phyloP scores from a whole-genome alignment of 2,329 filamentous ascomycete species.

The Xylariaceae sp. region DNA sequence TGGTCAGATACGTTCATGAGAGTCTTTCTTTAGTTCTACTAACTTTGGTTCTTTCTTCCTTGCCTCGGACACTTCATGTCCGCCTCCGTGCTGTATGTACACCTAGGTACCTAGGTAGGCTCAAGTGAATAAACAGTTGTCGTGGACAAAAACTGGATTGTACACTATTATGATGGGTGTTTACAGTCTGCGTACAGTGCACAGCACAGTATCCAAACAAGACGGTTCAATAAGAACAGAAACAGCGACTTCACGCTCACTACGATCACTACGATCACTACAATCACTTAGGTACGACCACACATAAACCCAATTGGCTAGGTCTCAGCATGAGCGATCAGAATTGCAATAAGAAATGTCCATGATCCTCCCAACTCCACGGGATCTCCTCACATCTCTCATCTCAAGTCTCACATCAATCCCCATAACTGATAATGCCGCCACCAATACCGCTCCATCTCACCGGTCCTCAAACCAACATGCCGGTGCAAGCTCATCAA shows the following conservation, averaged over 20 bases:
- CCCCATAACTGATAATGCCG: conserved; percentile 30
- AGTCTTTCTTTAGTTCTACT: too few relatives aligned
- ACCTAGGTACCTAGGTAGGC: too few relatives aligned
- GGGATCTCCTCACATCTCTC: conserved; percentile 57
- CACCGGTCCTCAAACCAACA: conserved; percentile 11
- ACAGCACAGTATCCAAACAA: conserved; percentile 7
- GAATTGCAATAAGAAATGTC: conserved; percentile 20
- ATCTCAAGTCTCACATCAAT: conserved; percentile 50
- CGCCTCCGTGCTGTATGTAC: too few relatives aligned
- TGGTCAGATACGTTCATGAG: background rate
- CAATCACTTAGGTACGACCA: too few relatives aligned
- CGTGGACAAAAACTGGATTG: too few relatives aligned
- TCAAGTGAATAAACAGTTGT: too few relatives aligned
- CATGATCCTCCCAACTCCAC: conserved; percentile 47
- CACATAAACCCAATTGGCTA: background rate
- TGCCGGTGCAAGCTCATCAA: conserved; percentile 3
- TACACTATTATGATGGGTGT: too few relatives aligned
- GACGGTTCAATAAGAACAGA: too few relatives aligned
- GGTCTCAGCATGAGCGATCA: background rate
- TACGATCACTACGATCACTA: background rate
- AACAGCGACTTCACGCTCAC: too few relatives aligned
- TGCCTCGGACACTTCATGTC: too few relatives aligned
- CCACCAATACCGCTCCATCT: conserved; percentile 26
- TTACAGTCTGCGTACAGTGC: background rate
- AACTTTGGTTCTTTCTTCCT: too few relatives aligned